These are phyloP conservation scores for Claviceps sp. DNA, from an alignment of 2,329 filamentous ascomycete genomes.

Conservation along the genomic window DNA sequence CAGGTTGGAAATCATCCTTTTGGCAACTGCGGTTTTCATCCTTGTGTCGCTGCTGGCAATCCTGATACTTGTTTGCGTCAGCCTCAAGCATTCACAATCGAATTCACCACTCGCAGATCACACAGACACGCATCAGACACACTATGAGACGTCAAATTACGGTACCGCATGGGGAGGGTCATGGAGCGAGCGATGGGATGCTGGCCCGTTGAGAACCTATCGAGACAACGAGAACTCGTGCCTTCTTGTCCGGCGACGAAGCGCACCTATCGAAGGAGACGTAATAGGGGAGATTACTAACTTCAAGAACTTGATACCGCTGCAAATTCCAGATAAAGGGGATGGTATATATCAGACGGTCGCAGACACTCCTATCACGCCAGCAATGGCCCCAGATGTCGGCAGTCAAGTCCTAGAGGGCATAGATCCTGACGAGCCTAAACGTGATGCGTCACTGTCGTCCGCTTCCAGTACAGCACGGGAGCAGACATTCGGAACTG, in stretches of 20 bases:
- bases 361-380: background rate
- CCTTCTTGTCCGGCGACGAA: slow-evolving; percentile 14
- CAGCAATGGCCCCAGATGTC: background rate
- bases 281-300: slow-evolving; percentile 12
- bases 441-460: slow-evolving; percentile 9
- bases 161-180: slow-evolving; percentile 9
- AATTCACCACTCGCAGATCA: background rate
- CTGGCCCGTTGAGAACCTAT: slow-evolving; percentile 5
- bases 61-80: slow-evolving; percentile 18
- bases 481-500: slow-evolving; percentile 9
- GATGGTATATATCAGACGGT: background rate
- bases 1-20: slow-evolving; percentile 20
- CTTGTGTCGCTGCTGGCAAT: slow-evolving; percentile 20
- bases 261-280: slow-evolving; percentile 13
- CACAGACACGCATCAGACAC: background rate
- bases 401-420: background rate
- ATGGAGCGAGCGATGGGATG: slow-evolving; percentile 8
- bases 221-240: slow-evolving; percentile 12
- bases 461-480: slow-evolving; percentile 12
- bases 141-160: background rate
- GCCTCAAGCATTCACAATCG: slow-evolving; percentile 8
- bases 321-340: background rate
- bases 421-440: background rate
- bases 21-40: slow-evolving; percentile 19
- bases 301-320: slow-evolving; percentile 7